phyloP scores from a whole-genome alignment of 164 flowering plant genomes.

The Brasenia schreberi region DNA sequence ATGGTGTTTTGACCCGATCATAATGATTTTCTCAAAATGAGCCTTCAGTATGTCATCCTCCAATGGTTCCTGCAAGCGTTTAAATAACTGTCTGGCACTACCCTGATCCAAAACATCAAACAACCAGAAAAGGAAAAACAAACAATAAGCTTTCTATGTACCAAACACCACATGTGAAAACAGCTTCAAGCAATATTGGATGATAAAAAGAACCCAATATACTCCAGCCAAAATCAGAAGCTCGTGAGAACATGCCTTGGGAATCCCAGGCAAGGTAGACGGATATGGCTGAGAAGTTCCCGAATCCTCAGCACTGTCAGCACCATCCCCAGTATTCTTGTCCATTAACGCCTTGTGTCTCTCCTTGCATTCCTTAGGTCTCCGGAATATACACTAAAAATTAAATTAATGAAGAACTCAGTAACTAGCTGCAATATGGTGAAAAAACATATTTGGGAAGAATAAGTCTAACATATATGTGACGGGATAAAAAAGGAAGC shows the following conservation, averaged over 20 bases:
- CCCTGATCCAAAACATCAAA: slow-evolving; percentile 37
- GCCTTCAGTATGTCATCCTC: slow-evolving; percentile 59
- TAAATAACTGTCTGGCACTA: slow-evolving; percentile 88
- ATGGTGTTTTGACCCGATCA: slow-evolving; percentile 22
- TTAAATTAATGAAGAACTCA: neutral
- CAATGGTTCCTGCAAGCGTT: slow-evolving; percentile 73
- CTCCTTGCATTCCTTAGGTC: slow-evolving; percentile 88
- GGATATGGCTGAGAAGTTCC: slow-evolving; percentile 94
- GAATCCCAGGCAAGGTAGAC: slow-evolving; percentile 89
- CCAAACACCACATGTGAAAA: neutral
- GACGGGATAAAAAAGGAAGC: neutral
- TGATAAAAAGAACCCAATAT: neutral
- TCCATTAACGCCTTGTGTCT: slow-evolving; percentile 83
- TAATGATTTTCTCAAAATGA: slow-evolving; percentile 68
- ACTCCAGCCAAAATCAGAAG: neutral
- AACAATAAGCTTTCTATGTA: neutral
- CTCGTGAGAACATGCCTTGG: slow-evolving; percentile 43
- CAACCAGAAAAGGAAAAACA: neutral
- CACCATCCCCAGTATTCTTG: slow-evolving; percentile 70
- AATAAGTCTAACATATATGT: neutral
- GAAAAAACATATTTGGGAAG: too few species aligned
- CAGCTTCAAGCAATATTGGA: neutral
- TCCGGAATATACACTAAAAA: slow-evolving; percentile 70
- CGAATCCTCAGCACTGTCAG: slow-evolving; percentile 96
- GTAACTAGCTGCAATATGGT: too few species aligned